Evolutionary conservation across 305 asterid genomes (phyloP).

Genomic region (Fraxinus latifolia): DNA sequence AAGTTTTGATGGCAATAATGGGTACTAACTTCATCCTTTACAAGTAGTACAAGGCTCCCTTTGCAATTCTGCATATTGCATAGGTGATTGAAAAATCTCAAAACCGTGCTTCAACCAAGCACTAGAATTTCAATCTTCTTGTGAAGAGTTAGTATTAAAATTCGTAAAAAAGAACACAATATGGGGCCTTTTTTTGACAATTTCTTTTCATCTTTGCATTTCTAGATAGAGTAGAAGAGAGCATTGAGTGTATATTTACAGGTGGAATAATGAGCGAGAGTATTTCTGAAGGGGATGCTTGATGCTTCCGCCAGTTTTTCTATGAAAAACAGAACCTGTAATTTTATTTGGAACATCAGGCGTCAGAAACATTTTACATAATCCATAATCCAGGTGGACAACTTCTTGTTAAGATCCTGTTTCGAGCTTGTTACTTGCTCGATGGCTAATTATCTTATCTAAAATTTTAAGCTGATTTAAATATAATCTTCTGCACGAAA

Average conservation of each 20-base stretch:
- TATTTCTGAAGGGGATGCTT: background rate
- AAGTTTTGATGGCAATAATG: conserved; percentile 57
- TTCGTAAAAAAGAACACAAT: background rate
- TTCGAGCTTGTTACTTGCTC: background rate
- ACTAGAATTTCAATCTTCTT: background rate
- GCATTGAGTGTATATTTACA: conserved; percentile 25
- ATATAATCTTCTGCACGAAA: background rate
- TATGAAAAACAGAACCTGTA: background rate
- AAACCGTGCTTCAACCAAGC: background rate
- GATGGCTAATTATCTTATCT: background rate
- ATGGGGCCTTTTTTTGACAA: background rate
- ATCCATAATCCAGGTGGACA: background rate
- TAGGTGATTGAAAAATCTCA: background rate
- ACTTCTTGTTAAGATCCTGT: background rate
- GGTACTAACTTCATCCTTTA: conserved; percentile 21
- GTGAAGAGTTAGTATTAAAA: background rate
- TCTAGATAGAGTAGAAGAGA: conserved; percentile 20
- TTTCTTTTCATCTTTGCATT: background rate
- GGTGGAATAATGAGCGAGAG: conserved; percentile 24
- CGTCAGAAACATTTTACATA: background rate
- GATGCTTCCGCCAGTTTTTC: background rate
- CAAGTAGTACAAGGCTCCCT: background rate
- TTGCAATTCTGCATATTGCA: background rate
- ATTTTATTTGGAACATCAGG: conserved; percentile 19
- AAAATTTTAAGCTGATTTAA: background rate